Conservation (phyloP, 495 filamentous ascomycete genomes). For the Annulohypoxylon nitens region DNA sequence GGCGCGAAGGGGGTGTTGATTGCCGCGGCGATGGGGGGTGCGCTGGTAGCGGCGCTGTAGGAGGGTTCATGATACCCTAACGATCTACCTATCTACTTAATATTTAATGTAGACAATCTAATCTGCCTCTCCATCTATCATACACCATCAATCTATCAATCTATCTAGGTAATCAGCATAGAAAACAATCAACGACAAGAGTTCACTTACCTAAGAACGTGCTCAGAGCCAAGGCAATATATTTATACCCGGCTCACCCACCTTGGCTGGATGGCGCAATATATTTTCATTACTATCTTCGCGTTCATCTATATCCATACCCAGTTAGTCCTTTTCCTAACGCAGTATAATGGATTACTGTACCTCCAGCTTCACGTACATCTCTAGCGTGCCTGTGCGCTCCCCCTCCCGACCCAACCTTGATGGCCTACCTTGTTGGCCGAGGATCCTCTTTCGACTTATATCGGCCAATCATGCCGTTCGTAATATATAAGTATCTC, state of each 20-base stretch:
- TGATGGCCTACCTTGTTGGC: slow-evolving; percentile 46
- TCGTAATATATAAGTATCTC: not conserved
- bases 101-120: slow-evolving; percentile 13
- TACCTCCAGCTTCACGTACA: not conserved
- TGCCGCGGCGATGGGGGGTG: slow-evolving; percentile 28
- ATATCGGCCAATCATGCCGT: slow-evolving; percentile 37
- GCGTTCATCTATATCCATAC: not conserved
- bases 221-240: slow-evolving; percentile 44
- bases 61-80: not conserved
- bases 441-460: slow-evolving; percentile 18
- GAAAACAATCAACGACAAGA: not conserved
- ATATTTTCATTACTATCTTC: not conserved
- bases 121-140: not conserved
- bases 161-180: not conserved
- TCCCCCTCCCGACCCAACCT: slow-evolving; percentile 15
- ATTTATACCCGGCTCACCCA: slow-evolving; percentile 37
- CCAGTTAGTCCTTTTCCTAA: not conserved
- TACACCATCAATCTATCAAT: too few species aligned
- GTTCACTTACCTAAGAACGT: slow-evolving; percentile 24
- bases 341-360: not conserved
- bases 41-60: slow-evolving; percentile 22
- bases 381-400: not conserved
- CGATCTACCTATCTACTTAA: not conserved
- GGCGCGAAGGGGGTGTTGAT: slow-evolving; percentile 18
- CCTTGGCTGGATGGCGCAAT: slow-evolving; percentile 26